Base-by-base conservation (phyloP, 83 land plant species). In the Thuja plicata region DNA sequence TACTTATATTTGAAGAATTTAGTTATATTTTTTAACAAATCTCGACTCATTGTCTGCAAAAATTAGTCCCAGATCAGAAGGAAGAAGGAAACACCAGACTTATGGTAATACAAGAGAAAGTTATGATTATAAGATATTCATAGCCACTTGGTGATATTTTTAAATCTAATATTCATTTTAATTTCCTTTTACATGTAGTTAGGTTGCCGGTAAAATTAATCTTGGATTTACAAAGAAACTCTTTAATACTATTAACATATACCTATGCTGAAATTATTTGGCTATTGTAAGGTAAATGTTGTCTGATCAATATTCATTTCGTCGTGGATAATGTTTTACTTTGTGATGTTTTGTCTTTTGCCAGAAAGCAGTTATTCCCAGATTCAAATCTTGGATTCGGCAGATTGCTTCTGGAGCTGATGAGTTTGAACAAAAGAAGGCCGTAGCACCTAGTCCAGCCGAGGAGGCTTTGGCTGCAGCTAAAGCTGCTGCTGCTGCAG, bases 401-500 rank as follows among this genome's bases (percentile, higher is more conserved):
- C 91, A 90, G 60, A 90, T 94, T 84, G 92, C 91, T 66, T 40
- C 86, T 45, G 94, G 92, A 84, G 92, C 89, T 62, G 89, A 70
- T 19, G 92, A 92, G 41, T 43, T 45, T 70, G 84, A 35, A n/a
- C 84, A 92, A 86, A 89, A 89, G 77, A 70, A 71, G 16, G 84
- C 81, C 4, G 11, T 88, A 80, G 92, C 74, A 54, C 90, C 92
- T 86, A 88, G 81, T 86, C n/a, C 91, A 50, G 91, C 85, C 35
- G 94, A 93, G 88, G 95, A 93, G 87, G 97, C 94, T 60, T 93
- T 92, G 3, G 94, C 93, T 74, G 96, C 97, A 78, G 97, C 97
- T 84, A 96, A 96, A 92, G 91, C 94, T 32, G 97, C 97, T 38
- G 96, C 97, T 5, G 89, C 92, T 11, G 97, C 96, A 52, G 97